phyloP scores from a whole-genome alignment of 331 rosid genomes.

The Acacia pycnantha region DNA sequence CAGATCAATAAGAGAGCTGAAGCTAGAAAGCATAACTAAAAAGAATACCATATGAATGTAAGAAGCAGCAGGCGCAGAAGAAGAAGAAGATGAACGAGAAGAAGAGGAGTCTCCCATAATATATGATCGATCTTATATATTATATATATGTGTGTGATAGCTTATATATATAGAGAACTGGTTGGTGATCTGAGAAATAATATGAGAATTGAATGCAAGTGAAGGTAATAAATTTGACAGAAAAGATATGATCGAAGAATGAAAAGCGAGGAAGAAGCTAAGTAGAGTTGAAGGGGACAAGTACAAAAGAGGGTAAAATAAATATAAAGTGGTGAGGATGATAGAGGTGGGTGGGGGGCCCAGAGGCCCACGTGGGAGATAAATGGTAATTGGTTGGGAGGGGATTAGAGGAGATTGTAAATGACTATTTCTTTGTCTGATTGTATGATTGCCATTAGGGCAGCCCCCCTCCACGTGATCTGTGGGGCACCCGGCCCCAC shows the following conservation, averaged over 20 bases:
- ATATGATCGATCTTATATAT: neutral
- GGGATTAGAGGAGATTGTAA: constrained; percentile 83
- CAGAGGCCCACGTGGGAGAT: constrained; percentile 88
- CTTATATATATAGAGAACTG: neutral
- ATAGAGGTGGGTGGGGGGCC: constrained; percentile 39
- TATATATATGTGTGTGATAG: neutral
- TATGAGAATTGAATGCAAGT: neutral
- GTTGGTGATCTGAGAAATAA: neutral
- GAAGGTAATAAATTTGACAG: neutral
- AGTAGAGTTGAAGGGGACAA: neutral
- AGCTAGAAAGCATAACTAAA: neutral
- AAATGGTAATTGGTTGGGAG: constrained; percentile 79
- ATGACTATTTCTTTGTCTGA: constrained; percentile 74
- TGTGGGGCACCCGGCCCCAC: constrained; percentile 51
- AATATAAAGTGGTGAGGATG: constrained; percentile 9
- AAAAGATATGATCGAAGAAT: neutral
- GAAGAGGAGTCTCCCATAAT: constrained; percentile 68
- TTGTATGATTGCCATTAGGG: constrained; percentile 1
- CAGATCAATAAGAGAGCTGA: neutral
- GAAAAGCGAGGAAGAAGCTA: neutral
- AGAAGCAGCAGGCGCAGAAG: constrained; percentile 59
- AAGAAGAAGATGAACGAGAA: constrained; percentile 32
- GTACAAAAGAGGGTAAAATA: neutral
- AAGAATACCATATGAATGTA: constrained; percentile 80
- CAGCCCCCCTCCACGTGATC: constrained; percentile 69